Evolutionary conservation across 2,329 filamentous ascomycete genomes (phyloP).

Genomic region (Whalleya microplaca): DNA sequence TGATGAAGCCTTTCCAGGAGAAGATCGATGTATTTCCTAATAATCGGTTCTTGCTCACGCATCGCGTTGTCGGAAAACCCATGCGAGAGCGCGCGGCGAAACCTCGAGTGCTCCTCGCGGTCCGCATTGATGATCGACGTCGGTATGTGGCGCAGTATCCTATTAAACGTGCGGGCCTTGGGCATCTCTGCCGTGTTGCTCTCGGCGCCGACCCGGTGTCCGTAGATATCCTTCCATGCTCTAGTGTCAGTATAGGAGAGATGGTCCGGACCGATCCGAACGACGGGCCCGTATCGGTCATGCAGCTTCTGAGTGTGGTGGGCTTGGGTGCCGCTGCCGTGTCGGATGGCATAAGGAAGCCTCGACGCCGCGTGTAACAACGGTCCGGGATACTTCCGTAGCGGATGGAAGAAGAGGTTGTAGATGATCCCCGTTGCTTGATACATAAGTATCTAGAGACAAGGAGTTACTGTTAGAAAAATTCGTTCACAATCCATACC

Average conservation of each 20-base stretch:
- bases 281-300: conserved; percentile 27
- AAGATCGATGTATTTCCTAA: conserved; percentile 45
- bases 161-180: conserved; percentile 25
- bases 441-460: conserved; percentile 25
- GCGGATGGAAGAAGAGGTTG: conserved; percentile 36
- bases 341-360: conserved; percentile 30
- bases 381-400: conserved; percentile 33
- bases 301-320: conserved; percentile 32
- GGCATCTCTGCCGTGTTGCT: conserved; percentile 28
- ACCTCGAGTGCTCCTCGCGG: conserved; percentile 33
- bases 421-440: conserved; percentile 27
- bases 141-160: conserved; percentile 22
- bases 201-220: conserved; percentile 33
- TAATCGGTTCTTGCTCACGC: conserved; percentile 36
- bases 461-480: conserved; percentile 1
- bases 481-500: not conserved
- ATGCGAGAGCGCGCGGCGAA: conserved; percentile 36
- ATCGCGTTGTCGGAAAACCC: conserved; percentile 37
- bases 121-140: conserved; percentile 36
- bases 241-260: conserved; percentile 36
- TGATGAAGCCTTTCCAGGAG: conserved; percentile 44
- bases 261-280: conserved; percentile 33
- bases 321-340: conserved; percentile 26
- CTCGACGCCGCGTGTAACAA: conserved; percentile 24
- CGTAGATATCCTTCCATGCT: conserved; percentile 41